Base-by-base conservation (phyloP, 306 rosid species). In the Medicago ruthenica region DNA sequence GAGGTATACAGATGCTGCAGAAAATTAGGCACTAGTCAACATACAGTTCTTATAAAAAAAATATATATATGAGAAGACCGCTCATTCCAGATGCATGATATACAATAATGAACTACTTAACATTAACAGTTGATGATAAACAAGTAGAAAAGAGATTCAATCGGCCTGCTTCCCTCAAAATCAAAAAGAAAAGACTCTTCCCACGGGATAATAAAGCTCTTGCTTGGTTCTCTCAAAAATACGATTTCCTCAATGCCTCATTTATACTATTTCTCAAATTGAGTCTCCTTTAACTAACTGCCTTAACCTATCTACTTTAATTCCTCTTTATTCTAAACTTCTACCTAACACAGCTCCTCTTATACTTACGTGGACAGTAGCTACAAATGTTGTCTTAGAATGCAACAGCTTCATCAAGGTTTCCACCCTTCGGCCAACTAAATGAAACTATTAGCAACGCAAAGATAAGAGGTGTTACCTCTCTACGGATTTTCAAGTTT, bases 1-100 rank as follows among this genome's bases (percentile, higher is more conserved):
- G 97, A 90, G 74, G 88, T 84, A 51, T 92, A 92, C 54, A 92
- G 99, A 75, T 83, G 82, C 99, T 95, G 87, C 83, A 81, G 24
- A 75, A 79, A 76, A 76, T 12, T 58, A 76, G 55, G 76, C 62
- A 17, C 31, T 55, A 70, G 17, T 72, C 76, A 82, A 17, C 41
- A 78, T 15, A 21, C 60, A 31, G 44, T 47, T 57, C 81, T 67
- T 7, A 62, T 31, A 73, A 7, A 15, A 62, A 59, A 73, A 7
- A 18, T 40, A 13, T 22, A 73, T 5, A 18, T 40, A 13, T 22
- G 67, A 61, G 60, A 71, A n/a, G n/a, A 57, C 54, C 61, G 11
- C 36, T 66, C 31, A 22, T 48, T 17, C 17, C 34, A 61, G 47
- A 67, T 9, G 21, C 76, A 54, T 37, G 39, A 63, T 41, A 53